Base-by-base conservation (phyloP, 805 yeast genomes). In the Saturnispora serradocipensis region DNA sequence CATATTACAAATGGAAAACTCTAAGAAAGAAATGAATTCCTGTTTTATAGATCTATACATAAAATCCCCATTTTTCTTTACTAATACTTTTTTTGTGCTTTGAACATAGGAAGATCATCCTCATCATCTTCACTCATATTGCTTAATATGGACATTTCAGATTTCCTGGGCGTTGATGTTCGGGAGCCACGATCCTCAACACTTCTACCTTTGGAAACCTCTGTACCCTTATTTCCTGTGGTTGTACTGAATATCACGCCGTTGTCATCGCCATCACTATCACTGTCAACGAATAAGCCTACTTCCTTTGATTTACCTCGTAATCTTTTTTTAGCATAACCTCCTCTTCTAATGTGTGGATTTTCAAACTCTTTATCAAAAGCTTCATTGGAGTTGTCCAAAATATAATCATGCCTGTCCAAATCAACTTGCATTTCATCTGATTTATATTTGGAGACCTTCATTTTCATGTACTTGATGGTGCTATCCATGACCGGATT, bases 1-100 rank as follows among this genome's bases (percentile, higher is more conserved):
- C 78, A 0, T 73, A 76, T 2, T 93, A 78, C 71, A 88, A 88
- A 70, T 91, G 97, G 96, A 87, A 84, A 65, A 84, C 78, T 59
- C 81, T 80, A 62, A 77, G 95, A 64, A 86, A 85, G 68, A 65
- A 73, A 55, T 77, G 59, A 59, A 5, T 43, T 13, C 13, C 30
- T 39, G 27, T 15, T 18, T 22, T 25, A 35, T 40, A 24, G 27
- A 24, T 18, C n/a, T n/a, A 24, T 40, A 13, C 24, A 24, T 27
- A 10, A 13, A 24, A 6, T 22, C 13, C 30, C 15, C 20, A 13
- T 30, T 30, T 40, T 20, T 36, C 16, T 35, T 36, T 36, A 36
- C 18, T 42, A 52, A 45, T 50, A 56, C 35, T 59, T 39, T 44
- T 61, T 57, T n/a, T 61, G 56, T 15, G 65, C 60, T 49, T 55